Evolutionary conservation across 176 grass and related monocot genomes (phyloP).

Genomic region (Eragrostis nindensis): DNA sequence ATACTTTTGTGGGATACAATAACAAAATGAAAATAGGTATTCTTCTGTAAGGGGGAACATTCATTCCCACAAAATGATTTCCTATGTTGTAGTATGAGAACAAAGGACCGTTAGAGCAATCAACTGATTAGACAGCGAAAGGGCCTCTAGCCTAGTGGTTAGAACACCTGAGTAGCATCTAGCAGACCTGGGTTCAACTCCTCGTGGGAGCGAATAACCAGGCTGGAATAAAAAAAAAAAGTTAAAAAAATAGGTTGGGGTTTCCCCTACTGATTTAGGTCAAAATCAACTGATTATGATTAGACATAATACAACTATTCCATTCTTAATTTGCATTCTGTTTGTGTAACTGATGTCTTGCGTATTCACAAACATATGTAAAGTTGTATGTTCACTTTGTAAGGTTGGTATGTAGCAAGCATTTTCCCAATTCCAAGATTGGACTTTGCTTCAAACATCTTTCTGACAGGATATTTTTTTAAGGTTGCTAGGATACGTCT

Average conservation of each 20-base stretch:
- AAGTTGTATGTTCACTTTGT: constrained; percentile 20
- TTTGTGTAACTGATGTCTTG: background rate
- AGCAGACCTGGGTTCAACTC: too few relatives aligned
- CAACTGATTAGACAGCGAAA: too few relatives aligned
- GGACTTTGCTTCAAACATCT: constrained; percentile 31
- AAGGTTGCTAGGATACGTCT: constrained; percentile 94
- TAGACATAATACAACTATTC: constrained; percentile 20
- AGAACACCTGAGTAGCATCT: too few relatives aligned
- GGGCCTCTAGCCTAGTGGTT: too few relatives aligned
- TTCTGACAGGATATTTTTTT: constrained; percentile 36
- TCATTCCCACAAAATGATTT: background rate
- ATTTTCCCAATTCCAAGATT: constrained; percentile 24
- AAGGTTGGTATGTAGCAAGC: constrained; percentile 3
- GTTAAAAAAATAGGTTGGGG: too few relatives aligned
- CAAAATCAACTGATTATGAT: too few relatives aligned
- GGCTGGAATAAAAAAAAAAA: too few relatives aligned
- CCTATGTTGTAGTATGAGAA: background rate
- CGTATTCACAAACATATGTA: background rate
- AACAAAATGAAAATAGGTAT: background rate
- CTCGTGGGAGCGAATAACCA: too few relatives aligned
- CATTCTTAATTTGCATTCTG: background rate
- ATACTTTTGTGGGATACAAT: background rate
- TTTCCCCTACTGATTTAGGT: too few relatives aligned
- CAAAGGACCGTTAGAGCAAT: constrained; percentile 8
- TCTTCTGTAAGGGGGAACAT: background rate